Conservation (phyloP, 345 rosid genomes). For the Stellera chamaejasme region DNA sequence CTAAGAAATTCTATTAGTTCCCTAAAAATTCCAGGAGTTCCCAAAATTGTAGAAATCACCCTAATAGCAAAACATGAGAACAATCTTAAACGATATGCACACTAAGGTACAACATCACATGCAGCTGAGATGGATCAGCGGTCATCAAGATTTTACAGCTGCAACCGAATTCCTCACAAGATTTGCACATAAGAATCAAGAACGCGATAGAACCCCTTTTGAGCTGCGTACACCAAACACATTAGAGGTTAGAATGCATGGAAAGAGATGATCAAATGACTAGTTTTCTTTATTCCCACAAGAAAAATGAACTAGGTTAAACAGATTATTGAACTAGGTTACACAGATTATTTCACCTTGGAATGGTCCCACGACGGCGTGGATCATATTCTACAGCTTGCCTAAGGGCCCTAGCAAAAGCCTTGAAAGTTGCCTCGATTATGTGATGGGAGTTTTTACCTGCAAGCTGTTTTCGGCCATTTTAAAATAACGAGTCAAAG, state of each 20-base stretch:
- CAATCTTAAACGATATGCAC: too few species aligned
- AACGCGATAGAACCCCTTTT: constrained; percentile 70
- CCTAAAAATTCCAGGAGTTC: too few species aligned
- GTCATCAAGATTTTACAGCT: too few species aligned
- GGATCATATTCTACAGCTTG: constrained; percentile 78
- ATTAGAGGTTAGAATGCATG: not conserved
- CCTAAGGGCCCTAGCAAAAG: constrained; percentile 93
- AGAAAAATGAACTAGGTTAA: not conserved
- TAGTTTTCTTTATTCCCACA: not conserved
- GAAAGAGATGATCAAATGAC: not conserved
- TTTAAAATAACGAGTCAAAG: constrained; percentile 1
- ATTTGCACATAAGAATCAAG: constrained; percentile 15
- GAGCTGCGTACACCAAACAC: constrained; percentile 46
- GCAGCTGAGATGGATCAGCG: too few species aligned
- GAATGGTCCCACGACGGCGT: constrained; percentile 73
- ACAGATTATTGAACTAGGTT: not conserved
- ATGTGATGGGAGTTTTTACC: constrained; percentile 92
- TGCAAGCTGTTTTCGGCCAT: constrained; percentile 52
- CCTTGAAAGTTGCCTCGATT: constrained; percentile 94
- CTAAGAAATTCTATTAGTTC: too few species aligned
- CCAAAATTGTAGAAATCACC: too few species aligned
- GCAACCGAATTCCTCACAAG: too few species aligned
- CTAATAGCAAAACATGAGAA: too few species aligned
- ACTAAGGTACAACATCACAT: too few species aligned
- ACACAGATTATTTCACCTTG: constrained; percentile 34